Percentiles rank a stretch among this genome's conserved stretches.
phyloP scores from a whole-genome alignment of 106 monocot genomes.

The Phalaenopsis aphrodite region DNA sequence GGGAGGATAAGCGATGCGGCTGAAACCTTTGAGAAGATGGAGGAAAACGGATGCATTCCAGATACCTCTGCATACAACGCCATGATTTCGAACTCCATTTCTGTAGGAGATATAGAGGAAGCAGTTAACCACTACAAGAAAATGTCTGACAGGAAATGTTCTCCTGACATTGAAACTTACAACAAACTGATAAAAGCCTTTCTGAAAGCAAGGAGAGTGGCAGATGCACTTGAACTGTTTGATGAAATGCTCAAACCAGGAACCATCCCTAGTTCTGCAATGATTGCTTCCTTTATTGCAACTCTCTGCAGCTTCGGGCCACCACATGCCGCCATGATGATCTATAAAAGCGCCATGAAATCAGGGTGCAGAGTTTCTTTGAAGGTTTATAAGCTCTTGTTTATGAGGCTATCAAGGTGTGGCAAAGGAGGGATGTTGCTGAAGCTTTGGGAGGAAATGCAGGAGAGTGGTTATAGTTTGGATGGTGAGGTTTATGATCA shows the following conservation, averaged over 20 bases:
- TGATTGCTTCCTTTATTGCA: conserved; percentile 67
- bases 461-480: conserved; percentile 55
- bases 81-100: conserved; percentile 65
- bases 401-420: conserved; percentile 80
- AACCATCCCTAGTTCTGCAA: conserved; percentile 56
- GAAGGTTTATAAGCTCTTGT: conserved; percentile 89
- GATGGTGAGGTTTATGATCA: conserved; percentile 86
- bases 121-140: conserved; percentile 48
- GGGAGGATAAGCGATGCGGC: conserved; percentile 40
- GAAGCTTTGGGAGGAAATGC: conserved; percentile 92
- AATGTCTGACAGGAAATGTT: conserved; percentile 39
- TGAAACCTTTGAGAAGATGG: conserved; percentile 51
- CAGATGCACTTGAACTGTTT: conserved; percentile 79
- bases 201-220: conserved; percentile 64
- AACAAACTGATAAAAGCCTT: conserved; percentile 53
- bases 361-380: conserved; percentile 62
- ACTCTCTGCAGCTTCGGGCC: conserved; percentile 83
- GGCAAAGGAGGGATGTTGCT: conserved; percentile 74
- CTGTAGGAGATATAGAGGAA: conserved; percentile 48
- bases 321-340: conserved; percentile 88
- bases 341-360: conserved; percentile 72
- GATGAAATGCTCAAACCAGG: conserved; percentile 67
- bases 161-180: conserved; percentile 45
- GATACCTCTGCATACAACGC: conserved; percentile 48
- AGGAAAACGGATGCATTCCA: conserved; percentile 38